Evolutionary conservation across 371 early-diverging fungal species (phyloP).

Genomic region (Rhizoclosmatium hyalinum): DNA sequence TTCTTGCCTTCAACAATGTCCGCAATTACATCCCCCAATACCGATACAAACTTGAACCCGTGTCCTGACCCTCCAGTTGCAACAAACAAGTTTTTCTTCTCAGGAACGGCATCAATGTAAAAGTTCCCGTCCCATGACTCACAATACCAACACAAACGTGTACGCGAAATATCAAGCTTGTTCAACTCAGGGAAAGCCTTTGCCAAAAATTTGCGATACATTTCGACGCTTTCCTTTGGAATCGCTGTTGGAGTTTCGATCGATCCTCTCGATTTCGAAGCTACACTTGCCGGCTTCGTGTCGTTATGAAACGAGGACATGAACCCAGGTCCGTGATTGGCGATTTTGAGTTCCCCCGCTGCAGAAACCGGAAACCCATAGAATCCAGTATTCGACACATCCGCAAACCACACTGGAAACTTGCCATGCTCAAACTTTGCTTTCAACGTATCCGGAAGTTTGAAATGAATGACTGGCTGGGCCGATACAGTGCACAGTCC

Average conservation of each 20-base stretch:
- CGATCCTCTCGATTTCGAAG: not conserved
- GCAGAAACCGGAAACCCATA: conserved; percentile 60
- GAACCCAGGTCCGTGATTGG: conserved; percentile 58
- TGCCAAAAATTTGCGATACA: conserved; percentile 30
- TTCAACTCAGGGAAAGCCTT: conserved; percentile 34
- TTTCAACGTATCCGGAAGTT: conserved; percentile 29
- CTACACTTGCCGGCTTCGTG: conserved; percentile 1
- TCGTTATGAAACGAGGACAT: conserved; percentile 15
- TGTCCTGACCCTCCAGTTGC: conserved; percentile 53
- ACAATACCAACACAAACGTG: conserved; percentile 48
- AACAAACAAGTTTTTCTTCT: conserved; percentile 24
- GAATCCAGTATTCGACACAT: conserved; percentile 53
- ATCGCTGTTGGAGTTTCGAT: conserved; percentile 9
- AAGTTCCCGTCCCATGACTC: conserved; percentile 46
- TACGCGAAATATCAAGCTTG: conserved; percentile 27
- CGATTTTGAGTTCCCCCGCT: conserved; percentile 60
- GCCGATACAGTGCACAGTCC: conserved; percentile 55
- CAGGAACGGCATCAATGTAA: conserved; percentile 37
- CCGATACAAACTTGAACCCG: conserved; percentile 49
- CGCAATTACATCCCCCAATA: conserved; percentile 43
- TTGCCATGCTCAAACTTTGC: conserved; percentile 29
- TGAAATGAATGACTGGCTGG: conserved; percentile 63
- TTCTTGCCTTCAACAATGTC: conserved; percentile 38
- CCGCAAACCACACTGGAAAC: conserved; percentile 60
- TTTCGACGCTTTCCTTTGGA: conserved; percentile 25